Conservation (phyloP, 768 basidiomycete species). For the Naganishia friedmannii region DNA sequence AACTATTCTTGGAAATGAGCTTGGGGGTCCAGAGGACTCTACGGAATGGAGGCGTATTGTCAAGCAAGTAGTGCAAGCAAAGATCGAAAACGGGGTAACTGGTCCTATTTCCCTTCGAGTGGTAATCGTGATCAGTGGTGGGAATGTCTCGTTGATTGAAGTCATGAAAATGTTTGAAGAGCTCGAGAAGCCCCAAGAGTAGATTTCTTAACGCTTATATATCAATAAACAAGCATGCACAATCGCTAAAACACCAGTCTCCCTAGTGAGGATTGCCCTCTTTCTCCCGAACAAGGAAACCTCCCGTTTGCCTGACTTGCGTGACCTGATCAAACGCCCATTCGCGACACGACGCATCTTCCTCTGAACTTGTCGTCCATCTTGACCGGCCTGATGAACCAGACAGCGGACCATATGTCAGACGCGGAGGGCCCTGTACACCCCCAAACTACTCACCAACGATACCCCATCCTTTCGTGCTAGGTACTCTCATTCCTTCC, state of each 20-base stretch:
- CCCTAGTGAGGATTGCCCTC: conserved; percentile 41
- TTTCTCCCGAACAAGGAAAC: conserved; percentile 59
- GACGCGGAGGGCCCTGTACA: not conserved
- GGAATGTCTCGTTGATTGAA: not conserved
- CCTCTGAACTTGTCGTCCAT: conserved; percentile 42
- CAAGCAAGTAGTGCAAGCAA: not conserved
- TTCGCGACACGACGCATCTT: conserved; percentile 46
- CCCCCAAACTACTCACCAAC: conserved; percentile 61
- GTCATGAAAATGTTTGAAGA: conserved; percentile 18
- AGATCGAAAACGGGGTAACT: not conserved
- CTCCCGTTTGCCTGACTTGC: conserved; percentile 61
- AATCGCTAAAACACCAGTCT: too few relatives aligned
- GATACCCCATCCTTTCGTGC: conserved; percentile 89
- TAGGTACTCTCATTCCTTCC: conserved; percentile 83
- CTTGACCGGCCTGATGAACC: conserved; percentile 47
- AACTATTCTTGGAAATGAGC: conserved; percentile 18
- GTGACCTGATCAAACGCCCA: conserved; percentile 61
- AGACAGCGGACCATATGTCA: not conserved
- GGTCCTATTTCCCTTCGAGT: not conserved
- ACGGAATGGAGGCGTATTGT: conserved; percentile 15
- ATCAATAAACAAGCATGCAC: not conserved
- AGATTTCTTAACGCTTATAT: not conserved
- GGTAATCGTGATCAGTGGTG: conserved; percentile 17
- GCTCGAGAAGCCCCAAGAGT: not conserved
- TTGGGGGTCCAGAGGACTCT: conserved; percentile 6